Conservation (phyloP, 176 grass and related monocot species). For the Oryza brachyantha region DNA sequence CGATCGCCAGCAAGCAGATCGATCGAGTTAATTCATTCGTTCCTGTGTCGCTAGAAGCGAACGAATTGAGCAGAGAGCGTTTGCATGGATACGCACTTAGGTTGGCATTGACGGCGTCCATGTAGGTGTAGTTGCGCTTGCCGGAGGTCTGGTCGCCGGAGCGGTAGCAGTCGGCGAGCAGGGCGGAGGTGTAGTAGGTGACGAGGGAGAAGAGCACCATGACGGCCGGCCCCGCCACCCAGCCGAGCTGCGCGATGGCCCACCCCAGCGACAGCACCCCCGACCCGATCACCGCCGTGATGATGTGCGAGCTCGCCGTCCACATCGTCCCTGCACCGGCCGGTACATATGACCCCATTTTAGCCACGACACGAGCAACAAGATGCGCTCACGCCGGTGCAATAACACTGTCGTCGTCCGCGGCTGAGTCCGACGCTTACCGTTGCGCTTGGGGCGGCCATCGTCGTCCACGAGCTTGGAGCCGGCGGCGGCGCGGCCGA, state of each 20-base stretch:
- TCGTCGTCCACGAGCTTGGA: conserved; percentile 64
- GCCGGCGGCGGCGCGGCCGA: conserved; percentile 26
- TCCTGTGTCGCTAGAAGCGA: too few relatives aligned
- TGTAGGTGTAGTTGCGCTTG: conserved; percentile 71
- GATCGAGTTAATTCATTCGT: background rate
- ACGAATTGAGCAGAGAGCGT: too few relatives aligned
- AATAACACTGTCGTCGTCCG: background rate
- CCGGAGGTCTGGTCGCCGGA: conserved; percentile 52
- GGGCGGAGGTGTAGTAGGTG: conserved; percentile 71
- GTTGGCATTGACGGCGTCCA: conserved; percentile 66
- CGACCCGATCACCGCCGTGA: conserved; percentile 66
- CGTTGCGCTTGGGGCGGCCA: conserved; percentile 60
- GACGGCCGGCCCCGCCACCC: conserved; percentile 60
- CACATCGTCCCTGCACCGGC: conserved; percentile 49
- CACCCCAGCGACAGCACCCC: conserved; percentile 70
- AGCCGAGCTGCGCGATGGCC: conserved; percentile 75
- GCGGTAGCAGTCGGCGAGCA: conserved; percentile 75
- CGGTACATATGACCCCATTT: too few relatives aligned
- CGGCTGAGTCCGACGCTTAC: background rate
- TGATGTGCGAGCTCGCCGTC: conserved; percentile 67
- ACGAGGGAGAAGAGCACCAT: conserved; percentile 80
- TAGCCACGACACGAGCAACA: too few relatives aligned
- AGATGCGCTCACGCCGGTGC: too few relatives aligned
- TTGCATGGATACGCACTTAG: conserved; percentile 31
- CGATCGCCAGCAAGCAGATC: too few relatives aligned